Evolutionary conservation across 345 rosid genomes (phyloP), one percentile per base, ranked within the genome.

Genomic region (Noccaea bulbosa): DNA sequence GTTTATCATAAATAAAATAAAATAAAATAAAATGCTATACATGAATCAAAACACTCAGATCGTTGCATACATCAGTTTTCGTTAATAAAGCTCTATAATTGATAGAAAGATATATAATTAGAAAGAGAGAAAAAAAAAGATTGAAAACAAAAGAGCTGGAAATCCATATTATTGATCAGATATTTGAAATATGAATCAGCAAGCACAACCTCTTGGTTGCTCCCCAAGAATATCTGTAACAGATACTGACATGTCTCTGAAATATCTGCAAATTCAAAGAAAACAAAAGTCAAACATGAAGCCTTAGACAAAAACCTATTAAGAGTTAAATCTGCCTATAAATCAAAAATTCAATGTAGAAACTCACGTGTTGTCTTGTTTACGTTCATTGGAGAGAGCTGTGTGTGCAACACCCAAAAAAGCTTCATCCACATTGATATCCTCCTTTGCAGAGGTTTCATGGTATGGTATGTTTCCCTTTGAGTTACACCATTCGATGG

Each of bases 391-490:
- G 17, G 82, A 71, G 1, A 90, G 76, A 11, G 91, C 89, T 54
- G 79, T 68, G 48, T 83, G 79, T 4, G 93, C 98, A 15, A 83
- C 84, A 4, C 82, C 73, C 9, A 87, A 62, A 70, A 90, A 93
- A 6, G 98, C 97, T 72, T 87, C 91, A 60, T 88, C 91, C 5
- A 93, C 83, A 51, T 86, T 86, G 74, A 79, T 79, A 77, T 82
- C 74, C 68, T 86, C 90, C 72, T 88, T 90, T 1, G 98, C 96
- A 5, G 98, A 93, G 32, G 97, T 90, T 83, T 90, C 97, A 54
- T 82, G 80, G 75, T 86, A 88, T 1, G 93, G 87, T 50, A 88
- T 79, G 63, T 81, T 84, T 39, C 92, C 87, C 67, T 51, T 85
- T 5, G 84, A 81, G 15, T 62, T 83, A 74, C 97, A 93, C 98